Conservation (phyloP, 2,329 filamentous ascomycete genomes). For the Tolypocladium tropicale region DNA sequence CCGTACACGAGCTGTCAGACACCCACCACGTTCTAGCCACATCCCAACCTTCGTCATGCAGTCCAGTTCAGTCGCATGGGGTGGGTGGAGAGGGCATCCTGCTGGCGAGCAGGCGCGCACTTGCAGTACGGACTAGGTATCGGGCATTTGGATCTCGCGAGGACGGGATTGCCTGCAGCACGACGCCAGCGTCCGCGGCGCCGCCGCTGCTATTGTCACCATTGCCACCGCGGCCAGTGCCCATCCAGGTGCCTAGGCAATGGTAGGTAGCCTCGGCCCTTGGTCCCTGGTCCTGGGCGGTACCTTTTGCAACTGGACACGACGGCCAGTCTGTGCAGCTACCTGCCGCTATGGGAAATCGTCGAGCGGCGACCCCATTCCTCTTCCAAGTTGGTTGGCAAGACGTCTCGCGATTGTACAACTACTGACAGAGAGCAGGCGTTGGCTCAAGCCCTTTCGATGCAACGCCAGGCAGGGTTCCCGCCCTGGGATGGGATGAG, state of each 20-base stretch:
- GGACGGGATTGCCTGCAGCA: constrained; percentile 1
- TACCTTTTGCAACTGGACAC: constrained; percentile 3
- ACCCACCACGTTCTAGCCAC: not conserved
- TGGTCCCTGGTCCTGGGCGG: not conserved
- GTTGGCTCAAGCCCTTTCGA: constrained; percentile 6
- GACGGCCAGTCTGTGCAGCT: constrained; percentile 1
- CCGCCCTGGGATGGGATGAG: constrained; percentile 1
- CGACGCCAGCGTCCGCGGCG: not conserved
- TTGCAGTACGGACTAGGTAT: too few relatives aligned
- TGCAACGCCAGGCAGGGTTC: constrained; percentile 8
- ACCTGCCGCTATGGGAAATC: constrained; percentile 3
- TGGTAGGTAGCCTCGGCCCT: not conserved
- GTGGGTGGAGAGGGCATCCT: not conserved
- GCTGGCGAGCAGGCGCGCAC: not conserved
- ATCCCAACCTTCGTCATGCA: not conserved
- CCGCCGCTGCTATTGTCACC: not conserved
- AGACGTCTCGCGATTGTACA: constrained; percentile 1
- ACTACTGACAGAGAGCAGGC: constrained; percentile 1
- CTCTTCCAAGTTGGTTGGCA: constrained; percentile 1
- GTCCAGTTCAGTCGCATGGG: not conserved
- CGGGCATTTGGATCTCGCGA: constrained; percentile 1
- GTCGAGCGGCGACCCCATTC: constrained; percentile 2
- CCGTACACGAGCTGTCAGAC: not conserved
- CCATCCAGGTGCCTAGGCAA: not conserved
- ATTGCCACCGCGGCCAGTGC: not conserved